Percentiles rank a stretch among this genome's conserved stretches.
Evolutionary conservation across 1,284 basidiomycete species (phyloP).

Genomic region (Tylopilus sp.): DNA sequence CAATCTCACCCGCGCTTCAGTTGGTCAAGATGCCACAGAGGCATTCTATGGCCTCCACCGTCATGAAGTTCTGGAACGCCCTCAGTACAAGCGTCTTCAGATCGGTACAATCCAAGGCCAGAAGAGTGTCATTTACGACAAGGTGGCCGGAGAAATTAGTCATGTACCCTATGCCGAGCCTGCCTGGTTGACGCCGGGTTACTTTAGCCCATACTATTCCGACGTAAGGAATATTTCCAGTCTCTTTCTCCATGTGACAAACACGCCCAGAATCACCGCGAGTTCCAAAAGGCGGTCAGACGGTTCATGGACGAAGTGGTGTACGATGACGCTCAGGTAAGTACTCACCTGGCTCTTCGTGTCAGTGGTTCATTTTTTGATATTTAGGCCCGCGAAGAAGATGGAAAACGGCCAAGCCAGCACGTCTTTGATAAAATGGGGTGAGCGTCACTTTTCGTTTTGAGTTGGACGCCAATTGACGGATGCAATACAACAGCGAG

Average conservation of each 20-base stretch:
- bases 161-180: constrained; percentile 72
- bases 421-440: constrained; percentile 70
- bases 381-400: constrained; percentile 65
- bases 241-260: not conserved
- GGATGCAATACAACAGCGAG: constrained; percentile 41
- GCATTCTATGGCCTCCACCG: constrained; percentile 74
- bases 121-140: constrained; percentile 47
- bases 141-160: constrained; percentile 49
- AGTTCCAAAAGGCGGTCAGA: constrained; percentile 45
- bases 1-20: constrained; percentile 31
- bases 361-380: not conserved
- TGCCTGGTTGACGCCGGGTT: constrained; percentile 63
- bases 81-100: constrained; percentile 59
- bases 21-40: constrained; percentile 70
- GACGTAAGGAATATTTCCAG: constrained; percentile 38
- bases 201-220: constrained; percentile 69
- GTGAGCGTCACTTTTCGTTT: constrained; percentile 39
- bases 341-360: not conserved
- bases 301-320: constrained; percentile 46
- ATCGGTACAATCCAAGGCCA: constrained; percentile 60
- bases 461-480: not conserved
- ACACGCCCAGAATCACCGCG: constrained; percentile 40
- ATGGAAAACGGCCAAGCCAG: constrained; percentile 71
- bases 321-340: constrained; percentile 47
- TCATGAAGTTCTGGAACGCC: constrained; percentile 63